A percentile compares a stretch with the other conserved stretches of the same genome.
Conservation (phyloP, 495 filamentous ascomycete genomes). For the Penicillium malachiteum region DNA sequence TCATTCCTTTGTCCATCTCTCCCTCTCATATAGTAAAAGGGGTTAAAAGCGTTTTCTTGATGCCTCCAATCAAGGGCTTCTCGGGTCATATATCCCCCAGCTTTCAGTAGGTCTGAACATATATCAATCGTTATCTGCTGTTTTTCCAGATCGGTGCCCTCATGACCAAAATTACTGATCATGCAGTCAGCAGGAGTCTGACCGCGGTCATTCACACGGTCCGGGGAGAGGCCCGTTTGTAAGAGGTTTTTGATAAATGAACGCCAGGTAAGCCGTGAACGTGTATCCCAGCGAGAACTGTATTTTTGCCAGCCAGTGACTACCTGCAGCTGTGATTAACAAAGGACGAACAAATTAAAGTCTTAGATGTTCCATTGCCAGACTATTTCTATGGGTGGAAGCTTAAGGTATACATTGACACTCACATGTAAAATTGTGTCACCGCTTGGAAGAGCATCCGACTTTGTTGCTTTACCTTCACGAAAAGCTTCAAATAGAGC, state of each 20-base stretch:
- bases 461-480: slow-evolving; percentile 3
- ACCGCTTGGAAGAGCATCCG: background rate
- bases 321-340: slow-evolving; percentile 3
- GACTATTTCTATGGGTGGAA: background rate
- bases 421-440: slow-evolving; percentile 7
- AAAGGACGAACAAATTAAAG: background rate
- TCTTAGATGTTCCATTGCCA: slow-evolving; percentile 1
- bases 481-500: slow-evolving; percentile 1
- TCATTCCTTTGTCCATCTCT: slow-evolving; percentile 4
- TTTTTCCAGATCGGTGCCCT: slow-evolving; percentile 2
- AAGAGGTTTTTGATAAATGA: slow-evolving; percentile 4
- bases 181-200: slow-evolving; percentile 4
- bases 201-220: background rate
- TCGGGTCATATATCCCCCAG: slow-evolving; percentile 5
- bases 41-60: slow-evolving; percentile 4
- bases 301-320: background rate
- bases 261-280: slow-evolving; percentile 9
- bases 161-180: background rate
- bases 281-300: slow-evolving; percentile 3
- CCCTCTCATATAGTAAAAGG: background rate
- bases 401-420: background rate
- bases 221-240: background rate
- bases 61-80: slow-evolving; percentile 7
- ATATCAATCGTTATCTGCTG: slow-evolving; percentile 7
- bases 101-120: slow-evolving; percentile 6